Evolutionary conservation across 2,329 filamentous ascomycete species (phyloP).

Genomic region (Samsoniella hepiali): DNA sequence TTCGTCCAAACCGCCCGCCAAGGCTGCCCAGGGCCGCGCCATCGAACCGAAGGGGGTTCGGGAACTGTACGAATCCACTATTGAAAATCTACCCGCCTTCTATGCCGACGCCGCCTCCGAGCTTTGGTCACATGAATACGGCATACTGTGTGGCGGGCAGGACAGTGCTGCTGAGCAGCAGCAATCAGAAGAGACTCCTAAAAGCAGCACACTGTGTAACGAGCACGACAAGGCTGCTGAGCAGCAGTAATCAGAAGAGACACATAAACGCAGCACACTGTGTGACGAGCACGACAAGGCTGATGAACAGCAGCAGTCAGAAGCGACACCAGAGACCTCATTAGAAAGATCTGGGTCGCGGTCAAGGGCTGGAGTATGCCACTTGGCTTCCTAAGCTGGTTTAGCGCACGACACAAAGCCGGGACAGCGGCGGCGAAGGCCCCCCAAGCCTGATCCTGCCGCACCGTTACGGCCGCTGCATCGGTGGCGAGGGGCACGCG

Average conservation of each 20-base stretch:
- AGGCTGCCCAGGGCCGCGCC: background rate
- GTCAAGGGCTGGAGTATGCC: background rate
- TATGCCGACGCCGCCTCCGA: too few relatives aligned
- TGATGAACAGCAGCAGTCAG: background rate
- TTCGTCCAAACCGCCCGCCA: too few relatives aligned
- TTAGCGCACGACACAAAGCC: constrained; percentile 10
- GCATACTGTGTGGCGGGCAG: too few relatives aligned
- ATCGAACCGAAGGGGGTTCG: background rate
- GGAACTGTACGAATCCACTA: background rate
- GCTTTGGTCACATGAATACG: too few relatives aligned
- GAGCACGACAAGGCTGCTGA: too few relatives aligned
- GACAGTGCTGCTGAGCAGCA: background rate
- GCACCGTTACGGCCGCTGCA: background rate
- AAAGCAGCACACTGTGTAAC: too few relatives aligned
- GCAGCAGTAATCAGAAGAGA: too few relatives aligned
- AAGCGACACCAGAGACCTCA: background rate
- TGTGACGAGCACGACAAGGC: too few relatives aligned
- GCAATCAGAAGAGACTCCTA: too few relatives aligned
- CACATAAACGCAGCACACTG: too few relatives aligned
- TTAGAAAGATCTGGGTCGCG: too few relatives aligned
- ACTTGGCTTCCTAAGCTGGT: constrained; percentile 17
- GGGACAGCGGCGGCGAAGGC: background rate
- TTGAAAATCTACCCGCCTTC: background rate
- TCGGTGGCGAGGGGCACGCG: background rate
- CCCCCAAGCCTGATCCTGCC: background rate